These are phyloP conservation scores for Fusarium cyanostomum DNA, from an alignment of 2,329 filamentous ascomycete species.

Conservation along the genomic window DNA sequence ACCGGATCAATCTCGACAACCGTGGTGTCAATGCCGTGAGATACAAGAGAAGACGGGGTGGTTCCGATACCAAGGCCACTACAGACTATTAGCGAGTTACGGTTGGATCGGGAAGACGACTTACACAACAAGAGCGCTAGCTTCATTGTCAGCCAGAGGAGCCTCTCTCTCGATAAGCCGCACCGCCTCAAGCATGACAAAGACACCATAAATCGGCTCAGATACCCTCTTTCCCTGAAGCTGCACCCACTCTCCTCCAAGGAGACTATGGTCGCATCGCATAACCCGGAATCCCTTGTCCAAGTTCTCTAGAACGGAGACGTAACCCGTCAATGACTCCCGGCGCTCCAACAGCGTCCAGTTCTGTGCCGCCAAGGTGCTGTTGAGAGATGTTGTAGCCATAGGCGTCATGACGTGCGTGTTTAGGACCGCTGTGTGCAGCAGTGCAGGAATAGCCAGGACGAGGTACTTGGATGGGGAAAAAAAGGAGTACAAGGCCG, in stretches of 20 bases:
- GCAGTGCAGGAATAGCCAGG: slow-evolving; percentile 74
- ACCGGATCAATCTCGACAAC: slow-evolving; percentile 94
- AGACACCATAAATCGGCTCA: slow-evolving; percentile 96
- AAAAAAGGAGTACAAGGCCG: slow-evolving; percentile 70
- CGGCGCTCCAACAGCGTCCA: slow-evolving; percentile 82
- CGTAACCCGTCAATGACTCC: slow-evolving; percentile 90
- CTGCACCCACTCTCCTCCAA: slow-evolving; percentile 89
- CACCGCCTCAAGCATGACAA: slow-evolving; percentile 93
- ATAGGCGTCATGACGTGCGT: slow-evolving; percentile 73
- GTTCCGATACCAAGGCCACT: slow-evolving; percentile 94
- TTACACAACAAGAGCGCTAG: slow-evolving; percentile 86
- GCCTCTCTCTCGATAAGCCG: slow-evolving; percentile 74
- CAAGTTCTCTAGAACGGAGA: slow-evolving; percentile 85
- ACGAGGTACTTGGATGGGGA: slow-evolving; percentile 75
- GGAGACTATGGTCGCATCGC: slow-evolving; percentile 91
- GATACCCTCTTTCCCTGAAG: slow-evolving; percentile 64
- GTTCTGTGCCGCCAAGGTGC: slow-evolving; percentile 68
- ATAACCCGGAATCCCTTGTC: slow-evolving; percentile 79
- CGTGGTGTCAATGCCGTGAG: slow-evolving; percentile 90
- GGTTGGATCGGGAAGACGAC: slow-evolving; percentile 42
- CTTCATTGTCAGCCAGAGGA: slow-evolving; percentile 67
- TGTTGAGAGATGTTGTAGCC: slow-evolving; percentile 71
- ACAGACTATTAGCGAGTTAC: slow-evolving; percentile 10
- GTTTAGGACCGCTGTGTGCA: slow-evolving; percentile 78
- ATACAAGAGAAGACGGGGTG: slow-evolving; percentile 84